Conservation (phyloP, 1,284 basidiomycete species). For the Sanghuangporus weigelae region DNA sequence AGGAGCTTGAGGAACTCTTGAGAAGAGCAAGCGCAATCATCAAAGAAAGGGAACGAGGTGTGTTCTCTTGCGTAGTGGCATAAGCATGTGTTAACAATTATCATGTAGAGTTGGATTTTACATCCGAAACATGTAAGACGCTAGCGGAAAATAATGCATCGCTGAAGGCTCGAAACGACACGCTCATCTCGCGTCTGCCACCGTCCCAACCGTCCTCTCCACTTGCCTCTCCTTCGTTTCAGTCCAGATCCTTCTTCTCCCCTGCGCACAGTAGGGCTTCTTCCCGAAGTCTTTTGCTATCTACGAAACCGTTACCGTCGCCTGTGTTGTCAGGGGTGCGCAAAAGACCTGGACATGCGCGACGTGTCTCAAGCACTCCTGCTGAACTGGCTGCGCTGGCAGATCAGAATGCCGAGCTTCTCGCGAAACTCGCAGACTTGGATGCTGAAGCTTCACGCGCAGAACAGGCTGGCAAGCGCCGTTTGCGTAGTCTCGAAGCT, state of each 20-base stretch:
- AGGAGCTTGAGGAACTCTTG: slow-evolving; percentile 64
- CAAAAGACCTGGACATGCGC: slow-evolving; percentile 34
- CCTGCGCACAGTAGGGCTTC: slow-evolving; percentile 20
- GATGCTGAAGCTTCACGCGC: slow-evolving; percentile 63
- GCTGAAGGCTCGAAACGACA: slow-evolving; percentile 65
- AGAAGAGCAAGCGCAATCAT: slow-evolving; percentile 68
- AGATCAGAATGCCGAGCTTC: slow-evolving; percentile 77
- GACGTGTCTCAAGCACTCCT: slow-evolving; percentile 60
- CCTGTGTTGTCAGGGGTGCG: slow-evolving; percentile 18
- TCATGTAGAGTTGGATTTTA: slow-evolving; percentile 56
- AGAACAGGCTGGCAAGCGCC: slow-evolving; percentile 62
- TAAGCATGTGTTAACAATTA: not conserved
- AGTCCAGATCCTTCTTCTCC: slow-evolving; percentile 19
- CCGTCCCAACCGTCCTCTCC: slow-evolving; percentile 29
- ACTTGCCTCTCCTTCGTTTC: slow-evolving; percentile 23
- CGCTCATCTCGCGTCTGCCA: slow-evolving; percentile 58
- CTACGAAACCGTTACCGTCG: slow-evolving; percentile 16
- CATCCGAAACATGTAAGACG: slow-evolving; percentile 61
- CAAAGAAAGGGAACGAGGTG: slow-evolving; percentile 70
- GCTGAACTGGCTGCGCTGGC: slow-evolving; percentile 65
- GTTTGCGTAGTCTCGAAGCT: slow-evolving; percentile 67
- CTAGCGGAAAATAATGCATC: slow-evolving; percentile 64
- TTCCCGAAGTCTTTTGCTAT: slow-evolving; percentile 21
- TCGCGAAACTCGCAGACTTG: slow-evolving; percentile 66
- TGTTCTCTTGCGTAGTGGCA: slow-evolving; percentile 22